Percentiles rank a stretch among this genome's conserved stretches.
These are phyloP conservation scores for Metarhizium anisopliae DNA, from an alignment of 2,329 filamentous ascomycete genomes.

Conservation along the genomic window DNA sequence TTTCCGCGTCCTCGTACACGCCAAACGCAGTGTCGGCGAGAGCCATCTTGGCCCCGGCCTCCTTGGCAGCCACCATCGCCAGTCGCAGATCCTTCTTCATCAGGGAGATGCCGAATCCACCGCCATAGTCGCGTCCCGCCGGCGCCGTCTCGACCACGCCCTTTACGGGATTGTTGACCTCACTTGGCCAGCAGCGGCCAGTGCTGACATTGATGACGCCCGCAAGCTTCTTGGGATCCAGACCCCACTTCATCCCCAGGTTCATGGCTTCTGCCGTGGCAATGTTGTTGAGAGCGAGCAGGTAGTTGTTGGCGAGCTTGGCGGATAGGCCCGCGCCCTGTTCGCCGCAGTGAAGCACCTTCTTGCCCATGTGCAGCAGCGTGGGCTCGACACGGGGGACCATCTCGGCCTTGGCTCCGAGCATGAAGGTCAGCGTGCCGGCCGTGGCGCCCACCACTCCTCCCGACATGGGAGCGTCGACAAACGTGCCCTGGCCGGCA, in stretches of 20 bases:
- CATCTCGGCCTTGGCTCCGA: conserved; percentile 57
- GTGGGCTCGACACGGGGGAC: conserved; percentile 58
- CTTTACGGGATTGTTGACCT: conserved; percentile 89
- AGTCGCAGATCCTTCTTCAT: conserved; percentile 76
- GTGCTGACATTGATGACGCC: conserved; percentile 89
- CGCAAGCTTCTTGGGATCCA: conserved; percentile 58
- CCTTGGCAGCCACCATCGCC: conserved; percentile 61
- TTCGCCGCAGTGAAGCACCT: conserved; percentile 74
- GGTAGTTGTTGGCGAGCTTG: conserved; percentile 96
- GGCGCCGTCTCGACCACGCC: conserved; percentile 73
- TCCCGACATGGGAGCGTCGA: conserved; percentile 95
- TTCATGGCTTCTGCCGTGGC: conserved; percentile 60
- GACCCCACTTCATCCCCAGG: conserved; percentile 50
- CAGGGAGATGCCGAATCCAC: conserved; percentile 67
- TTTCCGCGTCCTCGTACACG: conserved; percentile 60
- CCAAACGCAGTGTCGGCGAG: conserved; percentile 53
- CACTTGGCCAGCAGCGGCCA: conserved; percentile 91
- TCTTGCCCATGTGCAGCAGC: conserved; percentile 75
- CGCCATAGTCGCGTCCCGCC: conserved; percentile 64
- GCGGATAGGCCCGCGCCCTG: conserved; percentile 82
- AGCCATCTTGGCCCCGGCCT: conserved; percentile 57
- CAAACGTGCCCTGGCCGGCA: conserved; percentile 64
- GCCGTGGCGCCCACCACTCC: conserved; percentile 86
- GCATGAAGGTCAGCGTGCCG: conserved; percentile 91
- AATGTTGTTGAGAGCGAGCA: conserved; percentile 87